A percentile compares a stretch with the other conserved stretches of the same genome.
Evolutionary conservation across 371 early-diverging fungal species (phyloP).

Genomic region (Zychaea mexicana): DNA sequence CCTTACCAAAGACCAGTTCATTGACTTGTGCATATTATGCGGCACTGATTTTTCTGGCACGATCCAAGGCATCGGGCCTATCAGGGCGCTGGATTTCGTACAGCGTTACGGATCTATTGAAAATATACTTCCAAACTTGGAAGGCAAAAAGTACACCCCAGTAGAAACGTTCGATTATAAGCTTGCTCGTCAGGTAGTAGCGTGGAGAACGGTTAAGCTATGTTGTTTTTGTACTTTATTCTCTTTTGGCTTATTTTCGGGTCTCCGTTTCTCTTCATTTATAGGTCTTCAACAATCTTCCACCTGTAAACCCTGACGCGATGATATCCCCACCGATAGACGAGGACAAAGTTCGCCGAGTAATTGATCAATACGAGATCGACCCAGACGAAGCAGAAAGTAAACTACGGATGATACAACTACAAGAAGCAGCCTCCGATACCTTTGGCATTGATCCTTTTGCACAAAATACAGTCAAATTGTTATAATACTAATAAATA

Average conservation of each 20-base stretch:
- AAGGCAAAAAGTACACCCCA: slow-evolving; percentile 31
- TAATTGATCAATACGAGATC: slow-evolving; percentile 45
- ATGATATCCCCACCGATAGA: slow-evolving; percentile 16
- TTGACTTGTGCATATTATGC: slow-evolving; percentile 81
- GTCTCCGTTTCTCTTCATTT: not conserved
- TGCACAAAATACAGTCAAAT: slow-evolving; percentile 7
- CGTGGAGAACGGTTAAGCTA: too few relatives aligned
- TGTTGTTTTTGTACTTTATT: not conserved
- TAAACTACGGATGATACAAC: slow-evolving; percentile 12
- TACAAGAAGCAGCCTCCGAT: slow-evolving; percentile 20
- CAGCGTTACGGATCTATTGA: slow-evolving; percentile 67
- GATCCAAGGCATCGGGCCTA: slow-evolving; percentile 66
- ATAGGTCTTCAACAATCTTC: slow-evolving; percentile 38
- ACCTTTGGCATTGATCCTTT: slow-evolving; percentile 37
- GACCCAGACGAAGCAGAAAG: slow-evolving; percentile 30
- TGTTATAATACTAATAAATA: not conserved
- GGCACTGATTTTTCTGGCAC: slow-evolving; percentile 78
- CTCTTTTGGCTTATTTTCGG: not conserved
- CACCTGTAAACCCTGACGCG: slow-evolving; percentile 24
- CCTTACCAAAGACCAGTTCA: slow-evolving; percentile 56
- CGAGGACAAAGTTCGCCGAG: slow-evolving; percentile 11
- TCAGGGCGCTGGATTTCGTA: slow-evolving; percentile 59
- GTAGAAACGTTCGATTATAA: slow-evolving; percentile 53
- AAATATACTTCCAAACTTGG: slow-evolving; percentile 42
- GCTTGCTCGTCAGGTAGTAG: slow-evolving; percentile 50